Base-by-base conservation (phyloP, 2,329 filamentous ascomycete species). In the Alternaria viburni region DNA sequence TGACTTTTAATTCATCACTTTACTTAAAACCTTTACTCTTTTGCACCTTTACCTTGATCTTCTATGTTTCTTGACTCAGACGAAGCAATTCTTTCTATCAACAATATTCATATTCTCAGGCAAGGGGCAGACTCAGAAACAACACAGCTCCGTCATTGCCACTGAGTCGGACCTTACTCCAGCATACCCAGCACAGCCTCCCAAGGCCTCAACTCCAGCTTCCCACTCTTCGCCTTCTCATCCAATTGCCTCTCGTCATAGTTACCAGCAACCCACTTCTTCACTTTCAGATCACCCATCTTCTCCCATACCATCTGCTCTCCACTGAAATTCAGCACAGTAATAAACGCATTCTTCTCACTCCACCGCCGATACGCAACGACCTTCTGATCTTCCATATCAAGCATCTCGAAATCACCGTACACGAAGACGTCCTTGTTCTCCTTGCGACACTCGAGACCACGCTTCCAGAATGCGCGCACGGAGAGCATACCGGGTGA, bases 401-500 rank as follows among this genome's bases (percentile, higher is more conserved):
- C 85, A 2, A 91, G 76, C 51, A 86, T 73, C 60, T 85, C 76
- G 72, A 87, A 91, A 11, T 83, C 80, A 3, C 89, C 89, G 68
- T 90, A 87, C 5, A 90, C 85, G 63, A 92, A 88, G 6, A 88
- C 79, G 28, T 88, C 84, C 30, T 84, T 83, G 71, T 89, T 82
- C 64, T 84, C 77, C 77, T 89, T 90, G 54, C 89, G 83, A 55
- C 86, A 81, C 57, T 71, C 75, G 21, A 91, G 79, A 54, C 84
- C 83, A 25, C 81, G 77, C 74, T 85, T 85, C 87, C 89, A 91
- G 77, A 90, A 91, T 28, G 84, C 82, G 63, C 88, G 82, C 1
- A 90, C 86, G 9, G 85, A 86, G 11, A 82, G 73, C 2, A 77
- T 77, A 13, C 74, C 75, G 1, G 69, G 69, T 2, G 64, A 50